Conservation (phyloP, 208 protist species). For the Leishmania mexicana region DNA sequence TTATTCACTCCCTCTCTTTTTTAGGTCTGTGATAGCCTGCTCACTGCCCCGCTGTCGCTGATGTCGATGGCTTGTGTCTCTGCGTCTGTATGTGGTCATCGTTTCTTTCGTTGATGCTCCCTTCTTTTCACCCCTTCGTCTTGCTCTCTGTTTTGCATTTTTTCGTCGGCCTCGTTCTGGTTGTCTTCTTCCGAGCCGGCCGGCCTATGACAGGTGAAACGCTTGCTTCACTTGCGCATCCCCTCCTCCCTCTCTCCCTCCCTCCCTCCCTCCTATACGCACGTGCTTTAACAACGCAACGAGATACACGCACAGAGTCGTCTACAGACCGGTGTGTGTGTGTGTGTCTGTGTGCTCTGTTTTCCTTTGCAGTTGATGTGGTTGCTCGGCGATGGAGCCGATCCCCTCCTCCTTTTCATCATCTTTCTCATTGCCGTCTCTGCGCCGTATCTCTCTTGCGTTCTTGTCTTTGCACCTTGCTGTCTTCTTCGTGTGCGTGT, state of each 20-base stretch:
- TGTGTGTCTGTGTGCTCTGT: neutral
- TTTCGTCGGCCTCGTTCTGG: neutral
- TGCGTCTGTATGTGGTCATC: neutral
- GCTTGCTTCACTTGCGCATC: neutral
- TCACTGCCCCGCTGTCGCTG: neutral
- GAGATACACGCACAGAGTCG: neutral
- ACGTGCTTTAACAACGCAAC: neutral
- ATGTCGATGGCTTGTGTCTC: neutral
- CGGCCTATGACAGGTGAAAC: neutral
- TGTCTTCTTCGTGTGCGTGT: neutral
- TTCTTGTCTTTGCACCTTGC: neutral
- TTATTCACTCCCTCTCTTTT: neutral
- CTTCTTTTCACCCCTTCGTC: neutral
- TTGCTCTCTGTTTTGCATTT: neutral
- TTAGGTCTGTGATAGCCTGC: neutral
- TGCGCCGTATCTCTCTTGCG: neutral
- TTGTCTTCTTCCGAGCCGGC: neutral
- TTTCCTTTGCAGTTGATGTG: neutral
- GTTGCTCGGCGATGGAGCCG: neutral
- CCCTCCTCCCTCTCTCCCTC: too few relatives aligned
- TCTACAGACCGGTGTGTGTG: neutral
- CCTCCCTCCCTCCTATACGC: neutral
- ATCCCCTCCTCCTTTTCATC: neutral
- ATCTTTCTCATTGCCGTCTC: neutral
- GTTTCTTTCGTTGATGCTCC: neutral